Percentiles rank a stretch among this genome's conserved stretches.
Evolutionary conservation across 1,284 basidiomycete species (phyloP).

Genomic region (Peniophora sp.): DNA sequence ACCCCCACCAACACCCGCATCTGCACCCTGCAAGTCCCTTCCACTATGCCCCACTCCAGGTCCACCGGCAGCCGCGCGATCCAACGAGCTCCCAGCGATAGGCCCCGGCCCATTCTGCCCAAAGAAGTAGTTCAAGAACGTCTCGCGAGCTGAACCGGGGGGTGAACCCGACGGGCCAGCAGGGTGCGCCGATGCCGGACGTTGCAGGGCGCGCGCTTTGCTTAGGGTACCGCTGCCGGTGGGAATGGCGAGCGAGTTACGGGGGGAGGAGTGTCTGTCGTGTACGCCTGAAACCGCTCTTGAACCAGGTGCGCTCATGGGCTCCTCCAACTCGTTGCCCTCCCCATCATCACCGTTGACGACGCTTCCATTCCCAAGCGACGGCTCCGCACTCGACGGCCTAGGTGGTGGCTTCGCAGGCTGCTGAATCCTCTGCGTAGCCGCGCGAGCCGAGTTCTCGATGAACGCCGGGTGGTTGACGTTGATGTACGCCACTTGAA

Average conservation of each 20-base stretch:
- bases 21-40: constrained; percentile 49
- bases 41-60: constrained; percentile 24
- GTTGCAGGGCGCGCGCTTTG: constrained; percentile 30
- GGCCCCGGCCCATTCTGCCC: constrained; percentile 75
- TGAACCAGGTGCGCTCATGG: constrained; percentile 28
- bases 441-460: constrained; percentile 49
- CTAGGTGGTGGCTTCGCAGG: constrained; percentile 29
- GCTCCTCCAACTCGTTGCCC: constrained; percentile 43
- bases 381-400: constrained; percentile 31
- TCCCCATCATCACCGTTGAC: constrained; percentile 48
- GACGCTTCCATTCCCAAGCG: constrained; percentile 27
- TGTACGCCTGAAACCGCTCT: constrained; percentile 27
- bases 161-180: constrained; percentile 18
- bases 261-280: constrained; percentile 68
- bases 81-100: constrained; percentile 42
- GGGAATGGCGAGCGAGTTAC: constrained; percentile 30
- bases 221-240: constrained; percentile 18
- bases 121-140: constrained; percentile 94
- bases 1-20: constrained; percentile 42
- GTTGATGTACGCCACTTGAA: constrained; percentile 99
- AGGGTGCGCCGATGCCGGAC: constrained; percentile 21
- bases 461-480: constrained; percentile 94
- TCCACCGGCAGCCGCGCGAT: constrained; percentile 15
- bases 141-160: constrained; percentile 61
- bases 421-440: constrained; percentile 27